Evolutionary conservation across 2,329 filamentous ascomycete species (phyloP), one percentile per base, ranked within the genome.

Genomic region (Rhynchosporium graminicola): DNA sequence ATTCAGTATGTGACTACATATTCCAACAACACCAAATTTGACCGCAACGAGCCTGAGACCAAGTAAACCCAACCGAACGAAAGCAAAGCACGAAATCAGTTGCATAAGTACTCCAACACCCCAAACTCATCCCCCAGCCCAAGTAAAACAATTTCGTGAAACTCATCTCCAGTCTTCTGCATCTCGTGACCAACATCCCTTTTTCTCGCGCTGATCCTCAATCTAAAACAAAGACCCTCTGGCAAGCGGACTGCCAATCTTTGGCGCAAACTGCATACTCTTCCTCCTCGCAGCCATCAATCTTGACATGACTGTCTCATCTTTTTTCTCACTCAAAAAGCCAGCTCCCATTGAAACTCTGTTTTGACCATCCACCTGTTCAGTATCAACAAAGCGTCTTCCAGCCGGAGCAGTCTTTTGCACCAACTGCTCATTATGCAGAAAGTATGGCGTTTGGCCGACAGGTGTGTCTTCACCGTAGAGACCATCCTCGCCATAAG

Each of bases 181-280:
- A 5, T n/a, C 12, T n/a, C 3, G 13, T 15, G 36, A 43, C 12
- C 42, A 31, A 29, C 10, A 57, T 9, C 26, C 43, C 55, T n/a
- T 7, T 7, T 6, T 40, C 28, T n/a, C 4, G 9, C 15, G 15
- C 15, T 28, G 1, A 46, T 42, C 10, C 13, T 28, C 43, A 28
- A 47, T 48, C 48, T 50, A 60, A 38, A 63, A 63, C 33, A 60
- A 48, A 33, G 50, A 52, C 8, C 68, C 77, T 70, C 80, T 84
- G 31, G 85, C 82, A 68, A 93, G 77, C 2, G 90, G 90, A 74
- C 90, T 93, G 20, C 83, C 87, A 62, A 91, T 78, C 76, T 89
- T 89, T 36, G 90, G 90, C 38, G 88, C 88, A 78, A 87, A 92
- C 72, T 91, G 88, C 74, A 92, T 74, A 72, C 88, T 94, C 83